Evolutionary conservation across 108 stramenopile species (phyloP), one percentile per base, ranked within the genome.

Genomic region (Cyclotella kingstonii): DNA sequence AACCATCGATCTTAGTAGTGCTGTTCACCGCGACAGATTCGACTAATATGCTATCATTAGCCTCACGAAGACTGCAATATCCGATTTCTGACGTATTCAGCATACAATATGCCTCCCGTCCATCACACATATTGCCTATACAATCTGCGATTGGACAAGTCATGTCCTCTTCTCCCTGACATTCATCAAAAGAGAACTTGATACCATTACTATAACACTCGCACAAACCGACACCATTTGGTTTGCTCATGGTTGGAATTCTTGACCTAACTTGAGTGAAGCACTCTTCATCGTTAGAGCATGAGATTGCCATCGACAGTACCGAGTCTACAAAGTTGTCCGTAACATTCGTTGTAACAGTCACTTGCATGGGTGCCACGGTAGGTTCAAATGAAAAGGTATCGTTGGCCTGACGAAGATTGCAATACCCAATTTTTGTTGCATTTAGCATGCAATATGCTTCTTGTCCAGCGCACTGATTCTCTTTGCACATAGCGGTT

Each of bases 141-240:
- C 60, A 62, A 10, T 35, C 35, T 6, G 60, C 60, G n/a, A 49
- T 62, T 35, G 60, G 35, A 49, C 60, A 62, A 4, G 60, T 62
- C 35, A 25, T 49, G 41, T 62, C 60, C n/a, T 27, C 28, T 38
- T 62, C 60, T n/a, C 60, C 60, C 33, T 62, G 46, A 25, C 60
- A 62, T 26, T 62, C 60, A 62, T 62, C 60, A 8, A 62, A 43
- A 27, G 60, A 35, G 12, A 35, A 15, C 1, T 26, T 38, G 1
- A 23, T 1, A 4, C 27, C 28, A 14, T 48, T 38, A 1, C 48
- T 34, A 26, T 62, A 62, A 22, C 60, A 62, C 17, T 47, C 41
- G 50, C 60, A 62, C 0, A 47, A 39, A 3, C 9, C 28, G 19
- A 62, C 60, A 26, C 60, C 60, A 49, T 38, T 49, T 0, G 25